Evolutionary conservation across 495 filamentous ascomycete genomes (phyloP).

Genomic region (Hyaloscypha finlandica): DNA sequence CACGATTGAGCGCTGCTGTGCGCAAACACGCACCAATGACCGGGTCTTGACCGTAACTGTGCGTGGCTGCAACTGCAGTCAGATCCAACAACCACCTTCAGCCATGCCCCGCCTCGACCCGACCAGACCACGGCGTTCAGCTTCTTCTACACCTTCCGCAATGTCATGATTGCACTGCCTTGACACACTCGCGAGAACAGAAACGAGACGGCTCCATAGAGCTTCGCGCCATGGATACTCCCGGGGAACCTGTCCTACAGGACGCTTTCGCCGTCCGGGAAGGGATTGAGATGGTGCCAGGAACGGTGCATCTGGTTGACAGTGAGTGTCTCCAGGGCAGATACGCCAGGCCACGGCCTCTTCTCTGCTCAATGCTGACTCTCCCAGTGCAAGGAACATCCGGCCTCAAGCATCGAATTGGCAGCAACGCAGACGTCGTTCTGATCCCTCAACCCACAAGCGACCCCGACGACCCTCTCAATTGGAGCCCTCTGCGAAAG

Average conservation of each 20-base stretch:
- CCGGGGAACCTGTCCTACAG: not conserved
- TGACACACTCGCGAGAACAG: not conserved
- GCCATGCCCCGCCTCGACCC: too few relatives aligned
- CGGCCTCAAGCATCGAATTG: not conserved
- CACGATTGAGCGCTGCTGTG: too few relatives aligned
- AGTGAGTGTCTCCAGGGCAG: not conserved
- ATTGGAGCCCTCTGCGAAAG: slow-evolving; percentile 20
- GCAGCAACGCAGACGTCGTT: slow-evolving; percentile 8
- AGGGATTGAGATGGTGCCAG: slow-evolving; percentile 13
- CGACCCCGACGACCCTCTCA: slow-evolving; percentile 23
- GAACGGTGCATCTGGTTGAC: slow-evolving; percentile 10
- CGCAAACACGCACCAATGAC: too few relatives aligned
- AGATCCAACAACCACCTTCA: too few relatives aligned
- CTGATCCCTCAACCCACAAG: slow-evolving; percentile 23
- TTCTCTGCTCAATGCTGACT: not conserved
- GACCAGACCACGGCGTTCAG: too few relatives aligned
- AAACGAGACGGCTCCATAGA: not conserved
- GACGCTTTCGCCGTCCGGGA: not conserved
- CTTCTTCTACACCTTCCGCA: not conserved
- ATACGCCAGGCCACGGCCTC: not conserved
- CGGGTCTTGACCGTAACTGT: too few relatives aligned
- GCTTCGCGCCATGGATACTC: not conserved
- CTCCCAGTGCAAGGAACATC: slow-evolving; percentile 8
- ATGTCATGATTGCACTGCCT: not conserved
- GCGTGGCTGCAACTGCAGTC: too few relatives aligned